Conservation (phyloP, 1,284 basidiomycete genomes). For the Boletus austroedulis region DNA sequence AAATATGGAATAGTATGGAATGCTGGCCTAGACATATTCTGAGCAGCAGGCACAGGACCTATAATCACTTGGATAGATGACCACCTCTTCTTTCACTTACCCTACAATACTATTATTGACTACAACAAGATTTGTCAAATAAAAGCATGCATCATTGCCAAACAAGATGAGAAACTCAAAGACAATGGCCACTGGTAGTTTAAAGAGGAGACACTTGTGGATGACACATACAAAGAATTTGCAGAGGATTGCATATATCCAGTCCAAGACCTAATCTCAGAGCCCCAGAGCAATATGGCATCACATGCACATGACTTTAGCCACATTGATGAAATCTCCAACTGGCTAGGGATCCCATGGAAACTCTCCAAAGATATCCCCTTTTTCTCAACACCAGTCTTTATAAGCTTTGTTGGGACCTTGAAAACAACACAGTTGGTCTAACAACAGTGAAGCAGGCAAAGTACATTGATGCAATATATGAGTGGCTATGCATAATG, state of each 20-base stretch:
- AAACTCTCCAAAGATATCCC: neutral
- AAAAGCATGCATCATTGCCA: no score
- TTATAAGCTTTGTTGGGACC: conserved; percentile 29
- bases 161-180: no score
- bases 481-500: neutral
- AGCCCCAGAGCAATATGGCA: neutral
- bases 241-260: neutral
- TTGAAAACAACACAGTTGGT: neutral
- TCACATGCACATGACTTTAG: neutral
- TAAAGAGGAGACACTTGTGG: no score
- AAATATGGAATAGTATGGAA: no score
- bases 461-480: neutral
- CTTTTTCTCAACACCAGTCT: conserved; percentile 10
- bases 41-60: no score
- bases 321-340: neutral
- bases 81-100: no score
- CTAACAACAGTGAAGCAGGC: neutral
- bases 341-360: conserved; percentile 2
- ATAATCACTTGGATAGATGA: no score
- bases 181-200: no score
- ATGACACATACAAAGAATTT: no score
- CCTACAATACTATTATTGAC: no score
- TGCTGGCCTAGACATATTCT: no score
- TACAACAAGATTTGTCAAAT: no score
- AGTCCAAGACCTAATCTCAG: neutral